These are phyloP conservation scores for fission yeast (Schizosaccharomyces pombe) DNA, from an alignment of 805 yeast genomes.

Conservation along the genomic window DNA sequence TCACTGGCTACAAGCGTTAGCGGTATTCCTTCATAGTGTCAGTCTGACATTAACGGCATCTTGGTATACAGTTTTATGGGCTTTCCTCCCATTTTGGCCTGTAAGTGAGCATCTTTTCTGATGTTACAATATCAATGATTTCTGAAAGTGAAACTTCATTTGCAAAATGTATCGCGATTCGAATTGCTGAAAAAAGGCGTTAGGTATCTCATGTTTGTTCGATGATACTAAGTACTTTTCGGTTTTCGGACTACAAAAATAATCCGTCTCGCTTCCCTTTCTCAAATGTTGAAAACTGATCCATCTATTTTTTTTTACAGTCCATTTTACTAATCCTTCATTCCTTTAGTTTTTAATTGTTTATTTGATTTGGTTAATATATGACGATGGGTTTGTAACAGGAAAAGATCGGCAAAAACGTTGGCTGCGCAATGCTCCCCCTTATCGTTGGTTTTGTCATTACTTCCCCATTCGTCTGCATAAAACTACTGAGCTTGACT, in stretches of 20 bases:
- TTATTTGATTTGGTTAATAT: background rate
- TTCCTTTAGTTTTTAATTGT: background rate
- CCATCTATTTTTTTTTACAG: too few relatives aligned
- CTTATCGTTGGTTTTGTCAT: constrained; percentile 51
- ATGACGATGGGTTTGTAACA: background rate
- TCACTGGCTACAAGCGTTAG: background rate
- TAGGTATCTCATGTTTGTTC: too few relatives aligned
- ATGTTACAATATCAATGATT: too few relatives aligned
- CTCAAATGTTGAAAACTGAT: too few relatives aligned
- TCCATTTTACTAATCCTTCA: too few relatives aligned
- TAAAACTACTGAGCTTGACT: constrained; percentile 44
- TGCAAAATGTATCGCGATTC: too few relatives aligned
- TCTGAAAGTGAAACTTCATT: too few relatives aligned
- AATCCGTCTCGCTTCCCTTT: too few relatives aligned
- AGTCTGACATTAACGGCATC: background rate
- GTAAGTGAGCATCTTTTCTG: background rate
- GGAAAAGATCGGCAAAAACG: background rate
- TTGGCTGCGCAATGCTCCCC: constrained; percentile 25
- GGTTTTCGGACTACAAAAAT: too few relatives aligned
- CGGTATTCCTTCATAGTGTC: constrained; percentile 1
- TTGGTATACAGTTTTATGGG: background rate
- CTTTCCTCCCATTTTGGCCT: background rate
- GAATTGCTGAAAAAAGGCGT: too few relatives aligned
- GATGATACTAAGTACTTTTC: too few relatives aligned
- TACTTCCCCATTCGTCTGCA: constrained; percentile 63